Conservation (phyloP, 1,284 basidiomycete species). For the Chondrostereum purpureum region DNA sequence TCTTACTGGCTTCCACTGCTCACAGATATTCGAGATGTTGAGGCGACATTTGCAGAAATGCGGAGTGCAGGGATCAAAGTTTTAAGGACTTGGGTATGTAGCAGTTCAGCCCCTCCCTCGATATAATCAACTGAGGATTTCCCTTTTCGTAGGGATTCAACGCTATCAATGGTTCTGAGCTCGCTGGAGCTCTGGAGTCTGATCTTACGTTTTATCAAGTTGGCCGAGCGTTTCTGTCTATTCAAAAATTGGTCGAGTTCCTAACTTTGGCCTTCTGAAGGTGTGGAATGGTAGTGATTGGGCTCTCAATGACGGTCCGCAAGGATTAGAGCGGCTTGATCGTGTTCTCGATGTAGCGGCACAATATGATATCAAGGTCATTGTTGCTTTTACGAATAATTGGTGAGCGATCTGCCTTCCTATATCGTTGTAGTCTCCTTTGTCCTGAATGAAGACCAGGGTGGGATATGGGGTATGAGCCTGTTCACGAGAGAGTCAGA, state of each 20-base stretch:
- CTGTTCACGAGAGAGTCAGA: too few species aligned
- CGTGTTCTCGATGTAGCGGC: conserved; percentile 41
- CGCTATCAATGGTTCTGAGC: conserved; percentile 39
- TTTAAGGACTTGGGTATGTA: conserved; percentile 35
- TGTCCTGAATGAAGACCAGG: conserved; percentile 24
- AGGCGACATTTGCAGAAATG: conserved; percentile 30
- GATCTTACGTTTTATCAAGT: conserved; percentile 50
- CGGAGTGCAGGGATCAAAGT: conserved; percentile 30
- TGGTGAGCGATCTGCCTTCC: conserved; percentile 28
- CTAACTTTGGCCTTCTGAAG: conserved; percentile 20
- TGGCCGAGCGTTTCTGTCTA: not conserved
- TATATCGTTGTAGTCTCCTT: not conserved
- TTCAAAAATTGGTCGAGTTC: not conserved
- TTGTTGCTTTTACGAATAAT: conserved; percentile 50
- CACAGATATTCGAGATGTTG: conserved; percentile 28
- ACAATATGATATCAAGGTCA: conserved; percentile 45
- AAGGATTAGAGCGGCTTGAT: conserved; percentile 49
- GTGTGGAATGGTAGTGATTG: conserved; percentile 46
- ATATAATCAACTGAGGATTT: not conserved
- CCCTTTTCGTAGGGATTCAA: conserved; percentile 35
- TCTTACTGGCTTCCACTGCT: conserved; percentile 39
- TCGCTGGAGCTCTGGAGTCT: conserved; percentile 33
- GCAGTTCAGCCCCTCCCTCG: conserved; percentile 1
- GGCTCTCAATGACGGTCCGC: conserved; percentile 42
- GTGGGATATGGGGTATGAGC: conserved; percentile 33